Percentiles rank a stretch among this genome's conserved stretches.
Conservation (phyloP, 2,329 filamentous ascomycete species). For the Lachnellula occidentalis region DNA sequence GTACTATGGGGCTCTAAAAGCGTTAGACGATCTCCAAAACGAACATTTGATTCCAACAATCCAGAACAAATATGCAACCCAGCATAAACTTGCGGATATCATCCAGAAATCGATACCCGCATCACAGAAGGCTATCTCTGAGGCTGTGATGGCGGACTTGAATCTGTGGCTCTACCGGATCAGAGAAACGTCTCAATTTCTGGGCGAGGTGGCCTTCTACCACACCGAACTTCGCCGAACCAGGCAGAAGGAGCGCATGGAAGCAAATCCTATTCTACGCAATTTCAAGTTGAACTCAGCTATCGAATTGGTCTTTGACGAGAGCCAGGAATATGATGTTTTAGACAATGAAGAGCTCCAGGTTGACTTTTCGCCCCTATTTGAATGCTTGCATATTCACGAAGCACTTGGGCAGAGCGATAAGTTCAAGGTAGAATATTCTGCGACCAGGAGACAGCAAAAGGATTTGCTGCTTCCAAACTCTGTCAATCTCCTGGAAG, state of each 20-base stretch:
- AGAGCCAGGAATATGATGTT: conserved; percentile 92
- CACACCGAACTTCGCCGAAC: conserved; percentile 84
- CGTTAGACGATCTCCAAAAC: conserved; percentile 91
- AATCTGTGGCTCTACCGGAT: conserved; percentile 97
- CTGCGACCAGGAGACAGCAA: conserved; percentile 82
- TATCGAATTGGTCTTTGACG: conserved; percentile 91
- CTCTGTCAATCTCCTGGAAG: conserved; percentile 69
- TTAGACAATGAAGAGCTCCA: conserved; percentile 92
- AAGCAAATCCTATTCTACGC: conserved; percentile 66
- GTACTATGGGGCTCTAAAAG: conserved; percentile 90
- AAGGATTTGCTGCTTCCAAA: conserved; percentile 83
- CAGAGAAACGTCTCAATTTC: conserved; percentile 89
- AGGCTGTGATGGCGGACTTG: conserved; percentile 93
- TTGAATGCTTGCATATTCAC: conserved; percentile 94
- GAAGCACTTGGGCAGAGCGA: conserved; percentile 90
- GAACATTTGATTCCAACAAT: conserved; percentile 74
- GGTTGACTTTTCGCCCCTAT: conserved; percentile 89
- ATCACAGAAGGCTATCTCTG: conserved; percentile 87
- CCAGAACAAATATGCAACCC: conserved; percentile 80
- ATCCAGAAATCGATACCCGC: conserved; percentile 94
- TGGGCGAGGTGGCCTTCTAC: conserved; percentile 95
- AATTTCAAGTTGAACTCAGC: conserved; percentile 93
- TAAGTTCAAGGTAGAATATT: conserved; percentile 85
- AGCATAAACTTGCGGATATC: conserved; percentile 90
- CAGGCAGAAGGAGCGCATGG: conserved; percentile 75